Base-by-base conservation (phyloP, 148 eudicot species). In the Amaranthus cruentus region DNA sequence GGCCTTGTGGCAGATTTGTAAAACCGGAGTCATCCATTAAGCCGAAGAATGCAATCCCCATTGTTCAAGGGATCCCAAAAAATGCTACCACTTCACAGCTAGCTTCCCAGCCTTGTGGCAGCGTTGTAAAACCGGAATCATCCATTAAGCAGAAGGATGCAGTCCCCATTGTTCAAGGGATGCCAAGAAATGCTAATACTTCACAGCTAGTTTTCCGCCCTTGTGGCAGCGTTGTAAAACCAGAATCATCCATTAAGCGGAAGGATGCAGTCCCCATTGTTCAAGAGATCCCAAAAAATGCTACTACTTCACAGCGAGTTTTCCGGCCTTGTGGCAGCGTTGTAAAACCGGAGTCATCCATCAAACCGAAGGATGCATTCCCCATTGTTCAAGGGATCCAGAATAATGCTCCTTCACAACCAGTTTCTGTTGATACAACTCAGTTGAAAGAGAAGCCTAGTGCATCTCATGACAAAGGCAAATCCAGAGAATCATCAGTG, bases 221-320 rank as follows among this genome's bases (percentile, higher is more conserved):
- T 28, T 28, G 67, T 69, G 76, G 81, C 13, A 76, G 75, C 61
- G 69, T 79, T 49, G 81, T 57, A 14, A 77, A 75, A 49, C 49
- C 58, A 55, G 71, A 62, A 4, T 2, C 59, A 6, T 50, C 68
- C n/a, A 3, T 15, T 62, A 57, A 21, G 38, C 68, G 14, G 5
- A 52, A 62, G 12, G 74, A 48, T 43, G 13, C 47, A 13, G 56
- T 43, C 5, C 14, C 67, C 9, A 48, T 56, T 12, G 74, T n/a
- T 21, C 55, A 15, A 66, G 74, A 66, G 66, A 54, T 75, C 70
- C 6, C 6, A 3, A 57, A 62, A 66, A 50, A 62, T 13, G 47
- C 55, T n/a, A 28, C 38, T 28, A 7, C 62, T 21, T 28, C 6
- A 52, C 76, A 65, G 12, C 6, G 1, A 67, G 49, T 52, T 21